These are phyloP conservation scores for Agrocybe praecox DNA, from an alignment of 768 basidiomycete species.

Conservation along the genomic window DNA sequence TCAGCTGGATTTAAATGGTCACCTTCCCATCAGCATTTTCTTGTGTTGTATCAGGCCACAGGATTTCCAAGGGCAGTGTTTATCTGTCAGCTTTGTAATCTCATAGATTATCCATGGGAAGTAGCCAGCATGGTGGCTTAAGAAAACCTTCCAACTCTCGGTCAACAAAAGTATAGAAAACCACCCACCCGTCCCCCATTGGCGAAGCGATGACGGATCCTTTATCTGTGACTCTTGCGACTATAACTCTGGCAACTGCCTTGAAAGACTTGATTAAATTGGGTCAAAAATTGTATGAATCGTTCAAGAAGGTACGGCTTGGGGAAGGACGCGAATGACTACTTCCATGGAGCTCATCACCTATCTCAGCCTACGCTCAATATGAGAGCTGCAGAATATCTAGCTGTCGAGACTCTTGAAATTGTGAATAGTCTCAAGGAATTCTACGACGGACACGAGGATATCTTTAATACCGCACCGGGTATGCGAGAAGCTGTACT, in stretches of 20 bases:
- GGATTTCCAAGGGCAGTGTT: too few species aligned
- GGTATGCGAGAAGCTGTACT: too few species aligned
- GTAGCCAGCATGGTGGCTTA: slow-evolving; percentile 13
- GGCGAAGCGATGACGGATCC: not conserved
- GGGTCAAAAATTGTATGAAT: not conserved
- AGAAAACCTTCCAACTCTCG: not conserved
- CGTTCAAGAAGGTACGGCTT: not conserved
- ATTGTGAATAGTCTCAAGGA: not conserved
- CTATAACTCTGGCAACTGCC: not conserved
- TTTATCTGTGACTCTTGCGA: not conserved
- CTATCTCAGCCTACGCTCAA: not conserved
- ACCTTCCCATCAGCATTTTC: too few species aligned
- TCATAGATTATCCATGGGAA: slow-evolving; percentile 6
- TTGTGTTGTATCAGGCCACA: too few species aligned
- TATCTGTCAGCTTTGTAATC: too few species aligned
- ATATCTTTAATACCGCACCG: not conserved
- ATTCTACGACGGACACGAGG: not conserved
- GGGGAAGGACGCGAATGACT: too few species aligned
- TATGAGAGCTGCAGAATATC: not conserved
- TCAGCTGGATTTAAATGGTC: too few species aligned
- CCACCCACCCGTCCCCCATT: not conserved
- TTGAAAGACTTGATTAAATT: not conserved
- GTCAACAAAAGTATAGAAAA: not conserved
- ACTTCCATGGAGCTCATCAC: too few species aligned
- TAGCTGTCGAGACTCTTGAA: not conserved